These are phyloP conservation scores for Leccinum subtestaceum DNA, from an alignment of 768 basidiomycete genomes.

Conservation along the genomic window DNA sequence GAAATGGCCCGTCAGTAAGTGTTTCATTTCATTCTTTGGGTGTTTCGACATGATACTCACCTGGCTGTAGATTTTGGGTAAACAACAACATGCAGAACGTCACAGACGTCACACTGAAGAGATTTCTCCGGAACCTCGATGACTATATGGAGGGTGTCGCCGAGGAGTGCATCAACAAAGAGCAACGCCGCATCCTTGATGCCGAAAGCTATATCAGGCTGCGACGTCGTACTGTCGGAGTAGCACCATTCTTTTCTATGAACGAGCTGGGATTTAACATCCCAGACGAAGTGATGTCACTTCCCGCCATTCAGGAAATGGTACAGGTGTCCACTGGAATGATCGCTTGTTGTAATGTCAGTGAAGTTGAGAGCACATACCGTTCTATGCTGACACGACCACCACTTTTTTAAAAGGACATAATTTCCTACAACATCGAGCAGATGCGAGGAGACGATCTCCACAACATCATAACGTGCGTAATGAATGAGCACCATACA, in stretches of 20 bases:
- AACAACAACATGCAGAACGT: neutral
- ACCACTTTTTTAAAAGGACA: neutral
- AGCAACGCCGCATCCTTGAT: neutral
- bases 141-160: neutral
- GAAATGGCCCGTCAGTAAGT: neutral
- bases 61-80: neutral
- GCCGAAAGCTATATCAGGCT: neutral
- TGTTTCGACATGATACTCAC: neutral
- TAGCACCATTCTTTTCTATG: neutral
- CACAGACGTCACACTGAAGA: neutral
- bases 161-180: neutral
- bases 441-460: neutral
- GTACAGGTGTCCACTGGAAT: neutral
- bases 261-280: neutral
- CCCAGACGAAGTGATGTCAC: neutral
- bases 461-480: neutral
- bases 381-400: neutral
- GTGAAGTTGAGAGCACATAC: neutral
- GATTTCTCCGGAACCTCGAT: neutral
- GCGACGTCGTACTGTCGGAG: neutral
- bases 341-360: neutral
- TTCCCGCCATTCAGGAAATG: neutral
- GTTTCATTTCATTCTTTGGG: neutral
- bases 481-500: neutral
- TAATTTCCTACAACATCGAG: neutral